These are phyloP conservation scores for Kodamaea arcana DNA, from an alignment of 1,139 yeast species.

Conservation along the genomic window DNA sequence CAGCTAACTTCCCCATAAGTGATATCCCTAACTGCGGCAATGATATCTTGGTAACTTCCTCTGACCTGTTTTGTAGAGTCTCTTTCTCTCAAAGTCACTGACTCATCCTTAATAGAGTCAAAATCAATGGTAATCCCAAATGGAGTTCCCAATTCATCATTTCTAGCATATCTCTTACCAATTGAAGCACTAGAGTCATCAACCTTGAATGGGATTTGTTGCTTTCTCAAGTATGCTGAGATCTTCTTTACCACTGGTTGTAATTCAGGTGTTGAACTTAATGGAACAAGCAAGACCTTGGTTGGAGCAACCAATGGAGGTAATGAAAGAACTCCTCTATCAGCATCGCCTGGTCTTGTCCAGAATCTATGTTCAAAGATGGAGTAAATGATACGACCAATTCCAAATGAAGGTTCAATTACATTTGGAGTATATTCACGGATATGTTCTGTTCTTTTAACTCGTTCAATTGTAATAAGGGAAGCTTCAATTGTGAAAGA, in stretches of 20 bases:
- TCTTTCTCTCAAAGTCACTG: slow-evolving; percentile 96
- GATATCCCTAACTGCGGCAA: slow-evolving; percentile 73
- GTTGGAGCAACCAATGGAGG: slow-evolving; percentile 98
- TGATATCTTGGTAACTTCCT: slow-evolving; percentile 76
- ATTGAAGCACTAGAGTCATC: slow-evolving; percentile 98
- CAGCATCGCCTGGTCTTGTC: slow-evolving; percentile 88
- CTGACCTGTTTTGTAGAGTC: slow-evolving; percentile 97
- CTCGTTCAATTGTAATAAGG: slow-evolving; percentile 72
- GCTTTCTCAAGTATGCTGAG: slow-evolving; percentile 65
- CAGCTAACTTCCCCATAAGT: slow-evolving; percentile 73
- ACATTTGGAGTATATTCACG: slow-evolving; percentile 97
- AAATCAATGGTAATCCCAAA: slow-evolving; percentile 98
- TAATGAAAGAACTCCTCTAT: slow-evolving; percentile 88
- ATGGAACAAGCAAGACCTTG: slow-evolving; percentile 91
- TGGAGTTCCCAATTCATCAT: slow-evolving; percentile 99
- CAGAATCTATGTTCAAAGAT: slow-evolving; percentile 94
- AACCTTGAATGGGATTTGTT: slow-evolving; percentile 89
- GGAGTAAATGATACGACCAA: slow-evolving; percentile 94
- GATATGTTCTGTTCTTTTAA: slow-evolving; percentile 78
- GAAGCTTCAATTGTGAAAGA: slow-evolving; percentile 60
- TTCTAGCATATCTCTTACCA: slow-evolving; percentile 98
- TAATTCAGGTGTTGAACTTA: slow-evolving; percentile 79
- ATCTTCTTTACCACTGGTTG: slow-evolving; percentile 71
- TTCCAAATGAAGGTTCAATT: slow-evolving; percentile 98
- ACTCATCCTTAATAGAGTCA: slow-evolving; percentile 83